These are phyloP conservation scores for Fomitopsis schrenkii DNA, from an alignment of 1,284 basidiomycete species.

Conservation along the genomic window DNA sequence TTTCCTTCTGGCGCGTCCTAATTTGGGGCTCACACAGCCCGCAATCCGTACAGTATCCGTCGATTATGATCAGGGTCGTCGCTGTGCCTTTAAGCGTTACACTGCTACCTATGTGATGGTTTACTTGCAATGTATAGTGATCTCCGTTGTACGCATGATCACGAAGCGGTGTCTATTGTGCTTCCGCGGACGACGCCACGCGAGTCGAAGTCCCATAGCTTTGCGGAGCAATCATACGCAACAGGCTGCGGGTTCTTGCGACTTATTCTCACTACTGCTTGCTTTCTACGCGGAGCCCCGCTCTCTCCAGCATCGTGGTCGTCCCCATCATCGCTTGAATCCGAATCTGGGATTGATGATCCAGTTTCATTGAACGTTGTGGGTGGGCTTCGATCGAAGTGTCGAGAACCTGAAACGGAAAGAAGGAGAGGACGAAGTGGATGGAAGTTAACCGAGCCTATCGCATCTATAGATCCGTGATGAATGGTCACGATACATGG, in stretches of 20 bases:
- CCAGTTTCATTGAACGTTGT: not conserved
- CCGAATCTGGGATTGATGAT: slow-evolving; percentile 10
- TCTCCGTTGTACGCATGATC: not conserved
- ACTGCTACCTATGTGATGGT: not conserved
- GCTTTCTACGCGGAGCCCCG: not conserved
- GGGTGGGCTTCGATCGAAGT: slow-evolving; percentile 36
- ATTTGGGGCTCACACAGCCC: not conserved
- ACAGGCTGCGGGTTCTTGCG: slow-evolving; percentile 14
- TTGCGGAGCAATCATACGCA: slow-evolving; percentile 16
- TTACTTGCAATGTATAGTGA: not conserved
- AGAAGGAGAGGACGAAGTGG: slow-evolving; percentile 48
- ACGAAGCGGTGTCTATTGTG: not conserved
- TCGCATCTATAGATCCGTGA: slow-evolving; percentile 40
- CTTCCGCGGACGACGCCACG: not conserved
- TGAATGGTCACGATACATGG: not conserved
- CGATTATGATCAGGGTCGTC: not conserved
- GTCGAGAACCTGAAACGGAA: slow-evolving; percentile 65
- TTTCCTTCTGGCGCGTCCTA: not conserved
- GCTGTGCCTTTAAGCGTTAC: not conserved
- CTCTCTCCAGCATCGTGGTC: not conserved
- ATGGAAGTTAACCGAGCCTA: slow-evolving; percentile 63
- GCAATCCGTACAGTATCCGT: not conserved
- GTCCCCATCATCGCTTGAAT: slow-evolving; percentile 4
- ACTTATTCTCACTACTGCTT: slow-evolving; percentile 7
- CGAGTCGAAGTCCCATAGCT: slow-evolving; percentile 15